Evolutionary conservation across 495 filamentous ascomycete genomes (phyloP), one percentile per base, ranked within the genome.

Genomic region (Daldinia childiae): DNA sequence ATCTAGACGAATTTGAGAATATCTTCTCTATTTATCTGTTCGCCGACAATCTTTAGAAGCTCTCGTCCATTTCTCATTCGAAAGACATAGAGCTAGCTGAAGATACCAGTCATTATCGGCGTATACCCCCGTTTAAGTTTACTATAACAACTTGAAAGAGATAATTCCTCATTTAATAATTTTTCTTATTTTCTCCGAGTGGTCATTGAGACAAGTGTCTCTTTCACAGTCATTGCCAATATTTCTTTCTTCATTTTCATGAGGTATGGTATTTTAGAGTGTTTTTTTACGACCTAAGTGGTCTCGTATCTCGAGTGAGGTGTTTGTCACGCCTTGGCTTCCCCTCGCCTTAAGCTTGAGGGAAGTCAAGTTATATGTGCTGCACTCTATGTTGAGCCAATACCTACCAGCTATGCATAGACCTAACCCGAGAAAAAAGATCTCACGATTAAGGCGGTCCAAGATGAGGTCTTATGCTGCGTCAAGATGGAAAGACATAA

Each of bases 131-230:
- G 26, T 29, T 60, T 36, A n/a, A 64, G 24, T 38, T 48, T 51
- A 45, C 36, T 62, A 27, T 65, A 21, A 63, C 17, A 12, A 51
- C 45, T 58, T 36, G 9, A 36, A 60, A 30, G 15, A 21, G 30
- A 34, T 32, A 39, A 64, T 62, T 30, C 19, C 24, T 41, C 54
- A 27, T n/a, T 58, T 26, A 41, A 51, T 17, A 15, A 4, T 34
- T 41, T 43, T 32, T 32, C 17, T 45, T 32, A 0, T 43, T 34
- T 15, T 45, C 11, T n/a, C 26, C 38, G 3, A 29, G 41, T 11
- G 17, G 15, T 54, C 56, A 52, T 36, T 14, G 19, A 61, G 70
- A 73, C 70, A 64, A 68, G 70, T 73, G 70, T 68, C 48, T 56
- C 58, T 64, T 14, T 55, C 43, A 24, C 56, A n/a, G 48, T 55